A percentile compares a stretch with the other conserved stretches of the same genome.
Conservation (phyloP, 805 yeast genomes). For the Tetrapisispora arboricola region DNA sequence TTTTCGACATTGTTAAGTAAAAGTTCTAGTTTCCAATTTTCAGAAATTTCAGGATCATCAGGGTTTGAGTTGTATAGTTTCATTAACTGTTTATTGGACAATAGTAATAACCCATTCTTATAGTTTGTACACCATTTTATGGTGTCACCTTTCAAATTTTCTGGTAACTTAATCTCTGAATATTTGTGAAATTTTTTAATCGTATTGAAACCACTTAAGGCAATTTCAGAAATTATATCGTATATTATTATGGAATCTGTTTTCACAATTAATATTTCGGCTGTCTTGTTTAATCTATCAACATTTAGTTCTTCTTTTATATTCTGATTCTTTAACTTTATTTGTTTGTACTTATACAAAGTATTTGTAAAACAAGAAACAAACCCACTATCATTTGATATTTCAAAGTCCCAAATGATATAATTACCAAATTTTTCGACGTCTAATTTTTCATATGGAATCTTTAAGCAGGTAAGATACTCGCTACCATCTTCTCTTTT, state of each 20-base stretch:
- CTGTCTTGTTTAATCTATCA: conserved; percentile 23
- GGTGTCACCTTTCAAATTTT: not conserved
- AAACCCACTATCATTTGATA: conserved; percentile 9
- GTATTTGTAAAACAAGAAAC: conserved; percentile 18
- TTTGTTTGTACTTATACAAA: conserved; percentile 11
- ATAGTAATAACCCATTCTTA: conserved; percentile 20
- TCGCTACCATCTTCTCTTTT: conserved; percentile 16
- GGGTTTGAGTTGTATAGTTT: conserved; percentile 8
- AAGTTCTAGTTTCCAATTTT: conserved; percentile 9
- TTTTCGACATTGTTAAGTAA: conserved; percentile 20
- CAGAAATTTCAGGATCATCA: not conserved
- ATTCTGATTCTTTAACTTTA: conserved; percentile 14
- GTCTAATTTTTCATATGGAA: conserved; percentile 15
- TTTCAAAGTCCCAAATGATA: conserved; percentile 20
- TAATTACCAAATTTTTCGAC: conserved; percentile 10
- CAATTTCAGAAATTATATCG: conserved; percentile 21
- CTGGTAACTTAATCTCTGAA: conserved; percentile 10
- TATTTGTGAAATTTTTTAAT: conserved; percentile 20
- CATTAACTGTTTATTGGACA: conserved; percentile 12
- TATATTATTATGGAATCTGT: conserved; percentile 12
- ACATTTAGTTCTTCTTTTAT: not conserved
- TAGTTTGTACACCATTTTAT: conserved; percentile 20
- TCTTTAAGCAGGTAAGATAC: conserved; percentile 16
- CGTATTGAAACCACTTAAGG: conserved; percentile 16
- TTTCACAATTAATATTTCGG: conserved; percentile 20